Base-by-base conservation (phyloP, 208 protist species). In the Wallacemonas sp. region DNA sequence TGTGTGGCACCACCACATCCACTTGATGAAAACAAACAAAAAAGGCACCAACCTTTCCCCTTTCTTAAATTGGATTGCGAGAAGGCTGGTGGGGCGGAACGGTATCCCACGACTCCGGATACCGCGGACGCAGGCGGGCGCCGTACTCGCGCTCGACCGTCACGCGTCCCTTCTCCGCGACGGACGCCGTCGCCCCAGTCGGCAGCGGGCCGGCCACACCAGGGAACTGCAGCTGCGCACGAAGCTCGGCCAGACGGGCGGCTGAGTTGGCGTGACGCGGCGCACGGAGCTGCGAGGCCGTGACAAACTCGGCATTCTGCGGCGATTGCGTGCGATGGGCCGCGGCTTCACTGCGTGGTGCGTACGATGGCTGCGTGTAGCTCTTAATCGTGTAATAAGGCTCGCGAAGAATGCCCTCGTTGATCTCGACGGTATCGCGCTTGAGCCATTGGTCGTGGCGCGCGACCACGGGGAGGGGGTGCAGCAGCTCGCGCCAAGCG, bases 311-410 rank as follows among this genome's bases (percentile, higher is more conserved):
- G 29, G 33, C 31, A 57, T 57, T 28, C 33, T 67, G 50, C 39
- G 46, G 46, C 14, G 46, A 52, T 38, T 32, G 7, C 5, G 7
- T 36, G 31, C 52, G 52, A 8, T 25, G 10, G 4, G 16, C 26
- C 3, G 20, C 14, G 7, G 11, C 52, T 7, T 18, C 52, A 10
- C 4, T 26, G 18, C 32, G 52, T 29, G 52, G 52, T n/a, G 52
- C 25, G 31, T 59, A 59, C 29, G 52, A 55, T 0, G 76, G 81
- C 49, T 68, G 67, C 12, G 57, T n/a, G 63, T 67, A 79, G 46
- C 63, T 82, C 74, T 91, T 92, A 22, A 96, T 71, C 36, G 75
- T 89, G 75, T 96, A 96, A 73, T 96, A 96, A 29, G 90, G 90
- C 45, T 82, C 74, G 0, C 87, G 82, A 36, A 96, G 73, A 12